phyloP scores from a whole-genome alignment of 768 basidiomycete genomes.

The Mycena kentingensis region DNA sequence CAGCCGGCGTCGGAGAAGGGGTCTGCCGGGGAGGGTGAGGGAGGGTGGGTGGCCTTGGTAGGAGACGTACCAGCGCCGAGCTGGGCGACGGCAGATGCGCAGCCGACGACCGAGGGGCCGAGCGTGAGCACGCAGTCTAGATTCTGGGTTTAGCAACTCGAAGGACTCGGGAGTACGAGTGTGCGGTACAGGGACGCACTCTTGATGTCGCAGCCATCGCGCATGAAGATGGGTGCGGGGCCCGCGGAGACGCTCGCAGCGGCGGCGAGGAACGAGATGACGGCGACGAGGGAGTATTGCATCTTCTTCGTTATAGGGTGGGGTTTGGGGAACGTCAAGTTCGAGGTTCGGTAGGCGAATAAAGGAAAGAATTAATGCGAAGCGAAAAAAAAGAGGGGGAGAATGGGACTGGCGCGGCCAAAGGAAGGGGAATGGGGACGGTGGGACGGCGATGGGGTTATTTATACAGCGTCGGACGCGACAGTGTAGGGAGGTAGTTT shows the following conservation, averaged over 20 bases:
- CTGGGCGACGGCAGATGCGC: constrained; percentile 16
- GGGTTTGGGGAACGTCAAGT: not conserved
- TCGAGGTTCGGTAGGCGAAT: not conserved
- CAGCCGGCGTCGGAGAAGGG: constrained; percentile 16
- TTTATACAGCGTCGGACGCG: no score
- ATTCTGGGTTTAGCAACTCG: not conserved
- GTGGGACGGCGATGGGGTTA: no score
- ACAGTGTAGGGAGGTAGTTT: no score
- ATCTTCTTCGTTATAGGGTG: constrained; percentile 6
- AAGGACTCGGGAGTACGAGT: not conserved
- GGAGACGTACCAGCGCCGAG: constrained; percentile 9
- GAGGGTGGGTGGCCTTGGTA: not conserved
- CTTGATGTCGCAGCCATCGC: constrained; percentile 9
- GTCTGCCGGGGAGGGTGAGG: constrained; percentile 2
- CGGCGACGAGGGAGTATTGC: constrained; percentile 19
- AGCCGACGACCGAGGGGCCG: constrained; percentile 13
- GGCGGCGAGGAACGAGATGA: constrained; percentile 10
- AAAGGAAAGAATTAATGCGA: constrained; percentile 4
- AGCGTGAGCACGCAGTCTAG: constrained; percentile 17
- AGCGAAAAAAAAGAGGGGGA: not conserved
- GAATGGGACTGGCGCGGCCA: not conserved
- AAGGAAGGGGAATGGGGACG: no score
- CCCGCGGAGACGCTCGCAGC: constrained; percentile 5
- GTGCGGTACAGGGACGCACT: constrained; percentile 1
- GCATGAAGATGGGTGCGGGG: constrained; percentile 6